Evolutionary conservation across 768 basidiomycete species (phyloP), one percentile per base, ranked within the genome.

Genomic region (Collybiopsis confluens): DNA sequence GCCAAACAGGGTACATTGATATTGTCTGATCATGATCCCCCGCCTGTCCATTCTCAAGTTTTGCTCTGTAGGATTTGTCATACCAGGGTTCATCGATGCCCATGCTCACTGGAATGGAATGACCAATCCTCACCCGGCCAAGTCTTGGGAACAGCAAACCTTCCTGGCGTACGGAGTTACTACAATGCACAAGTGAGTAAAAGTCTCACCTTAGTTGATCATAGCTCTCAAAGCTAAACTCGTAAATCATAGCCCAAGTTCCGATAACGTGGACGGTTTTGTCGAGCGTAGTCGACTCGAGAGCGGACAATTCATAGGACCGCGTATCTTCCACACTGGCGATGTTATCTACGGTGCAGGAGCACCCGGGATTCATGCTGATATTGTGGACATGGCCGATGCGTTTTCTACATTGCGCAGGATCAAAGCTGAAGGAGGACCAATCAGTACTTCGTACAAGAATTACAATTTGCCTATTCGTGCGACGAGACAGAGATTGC

Each of bases 111-210:
- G 87, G 87, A 61, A 68, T 16, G 85, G 85, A 0, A 78, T 80
- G 54, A 58, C 33, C 0, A 75, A 70, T 27, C 70, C 70, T 28
- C 79, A 80, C 58, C 87, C 87, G 0, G 76, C 85, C 6, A 74
- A 73, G 41, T 88, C 85, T 9, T 90, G 87, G 86, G 86, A 89
- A 60, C 73, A 86, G 72, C 77, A 85, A 62, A 80, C 85, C 0
- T 88, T 88, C 78, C 74, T 90, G 27, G 83, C 86, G 0, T 88
- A 86, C 59, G 88, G 88, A 20, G 78, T 89, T 3, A 89, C 88
- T 1, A 88, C 87, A 2, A 59, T 88, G 54, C 88, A 88, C 71
- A 90, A 89, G 86, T 88, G 56, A 54, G 75, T 67, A 30, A n/a
- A n/a, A n/a, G 6, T 42, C n/a, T 9, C 18, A 23, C 36, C n/a